Percentiles rank a stretch among this genome's conserved stretches.
These are phyloP conservation scores for Rhizopus delemar DNA, from an alignment of 371 early-diverging fungal species.

Conservation along the genomic window DNA sequence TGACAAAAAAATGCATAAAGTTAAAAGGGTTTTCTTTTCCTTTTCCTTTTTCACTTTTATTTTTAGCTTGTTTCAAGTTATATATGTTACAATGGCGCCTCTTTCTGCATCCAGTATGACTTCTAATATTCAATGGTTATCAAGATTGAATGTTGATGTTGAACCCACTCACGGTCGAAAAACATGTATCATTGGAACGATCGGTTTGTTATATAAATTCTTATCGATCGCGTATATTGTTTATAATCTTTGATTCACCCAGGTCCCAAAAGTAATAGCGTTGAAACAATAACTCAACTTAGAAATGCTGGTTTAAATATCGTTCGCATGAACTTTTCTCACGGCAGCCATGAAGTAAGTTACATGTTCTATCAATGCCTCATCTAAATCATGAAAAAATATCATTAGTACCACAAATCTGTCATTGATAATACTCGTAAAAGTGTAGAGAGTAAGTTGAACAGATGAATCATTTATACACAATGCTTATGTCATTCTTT, in stretches of 20 bases:
- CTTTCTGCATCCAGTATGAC: constrained; percentile 20
- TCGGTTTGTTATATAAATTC: constrained; percentile 15
- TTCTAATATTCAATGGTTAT: constrained; percentile 75
- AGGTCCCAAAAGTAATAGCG: constrained; percentile 84
- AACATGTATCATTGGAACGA: constrained; percentile 61
- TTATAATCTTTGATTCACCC: not conserved
- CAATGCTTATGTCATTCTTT: not conserved
- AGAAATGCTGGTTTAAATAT: constrained; percentile 95
- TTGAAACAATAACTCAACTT: constrained; percentile 83
- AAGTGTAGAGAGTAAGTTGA: constrained; percentile 47
- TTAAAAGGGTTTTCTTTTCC: not conserved
- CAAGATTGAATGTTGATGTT: constrained; percentile 66
- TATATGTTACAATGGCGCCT: constrained; percentile 10
- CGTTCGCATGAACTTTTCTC: constrained; percentile 93
- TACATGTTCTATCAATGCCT: not conserved
- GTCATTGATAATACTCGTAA: constrained; percentile 80
- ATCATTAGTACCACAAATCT: constrained; percentile 78
- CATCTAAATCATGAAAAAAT: too few species aligned
- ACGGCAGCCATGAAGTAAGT: constrained; percentile 88
- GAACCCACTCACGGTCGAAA: constrained; percentile 71
- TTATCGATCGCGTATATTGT: not conserved
- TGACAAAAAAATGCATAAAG: not conserved
- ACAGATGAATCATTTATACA: not conserved
- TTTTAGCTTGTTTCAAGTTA: not conserved
- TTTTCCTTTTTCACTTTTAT: constrained; percentile 7